phyloP scores from a whole-genome alignment of 2,329 filamentous ascomycete genomes.

The Teratosphaeria pseudoeucalypti region DNA sequence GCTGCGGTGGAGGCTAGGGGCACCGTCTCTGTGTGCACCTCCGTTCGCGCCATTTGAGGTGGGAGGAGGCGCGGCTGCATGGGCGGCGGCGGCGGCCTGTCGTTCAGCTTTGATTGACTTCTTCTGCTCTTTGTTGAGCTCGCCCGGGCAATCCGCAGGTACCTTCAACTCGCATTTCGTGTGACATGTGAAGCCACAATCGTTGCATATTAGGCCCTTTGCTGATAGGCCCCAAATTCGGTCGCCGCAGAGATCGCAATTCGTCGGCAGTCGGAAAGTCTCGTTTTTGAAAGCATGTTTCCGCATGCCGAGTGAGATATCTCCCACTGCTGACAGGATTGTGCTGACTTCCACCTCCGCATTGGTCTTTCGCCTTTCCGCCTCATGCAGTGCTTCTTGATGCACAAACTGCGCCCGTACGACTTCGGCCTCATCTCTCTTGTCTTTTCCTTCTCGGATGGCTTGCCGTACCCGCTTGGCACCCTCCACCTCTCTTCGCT shows the following conservation, averaged over 20 bases:
- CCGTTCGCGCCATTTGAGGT: slow-evolving; percentile 20
- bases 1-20: slow-evolving; percentile 61
- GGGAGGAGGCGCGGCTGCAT: slow-evolving; percentile 15
- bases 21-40: slow-evolving; percentile 49
- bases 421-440: slow-evolving; percentile 77
- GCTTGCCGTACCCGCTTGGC: slow-evolving; percentile 63
- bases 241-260: slow-evolving; percentile 93
- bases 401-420: slow-evolving; percentile 73
- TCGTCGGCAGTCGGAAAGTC: slow-evolving; percentile 97
- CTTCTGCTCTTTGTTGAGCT: slow-evolving; percentile 85
- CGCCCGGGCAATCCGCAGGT: slow-evolving; percentile 86
- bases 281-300: slow-evolving; percentile 98
- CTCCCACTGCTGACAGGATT: slow-evolving; percentile 82
- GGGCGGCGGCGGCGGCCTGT: slow-evolving; percentile 61
- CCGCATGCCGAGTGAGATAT: slow-evolving; percentile 82
- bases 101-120: slow-evolving; percentile 85
- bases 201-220: slow-evolving; percentile 90
- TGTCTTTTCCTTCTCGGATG: slow-evolving; percentile 74
- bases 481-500: slow-evolving; percentile 72
- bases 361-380: slow-evolving; percentile 73
- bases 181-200: slow-evolving; percentile 96
- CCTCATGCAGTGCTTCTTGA: slow-evolving; percentile 74
- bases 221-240: slow-evolving; percentile 94
- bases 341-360: slow-evolving; percentile 89
- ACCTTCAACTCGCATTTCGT: slow-evolving; percentile 99